Evolutionary conservation across 1,284 basidiomycete genomes (phyloP), one percentile per base, ranked within the genome.

Genomic region (Cutaneotrichosporon cyanovorans): DNA sequence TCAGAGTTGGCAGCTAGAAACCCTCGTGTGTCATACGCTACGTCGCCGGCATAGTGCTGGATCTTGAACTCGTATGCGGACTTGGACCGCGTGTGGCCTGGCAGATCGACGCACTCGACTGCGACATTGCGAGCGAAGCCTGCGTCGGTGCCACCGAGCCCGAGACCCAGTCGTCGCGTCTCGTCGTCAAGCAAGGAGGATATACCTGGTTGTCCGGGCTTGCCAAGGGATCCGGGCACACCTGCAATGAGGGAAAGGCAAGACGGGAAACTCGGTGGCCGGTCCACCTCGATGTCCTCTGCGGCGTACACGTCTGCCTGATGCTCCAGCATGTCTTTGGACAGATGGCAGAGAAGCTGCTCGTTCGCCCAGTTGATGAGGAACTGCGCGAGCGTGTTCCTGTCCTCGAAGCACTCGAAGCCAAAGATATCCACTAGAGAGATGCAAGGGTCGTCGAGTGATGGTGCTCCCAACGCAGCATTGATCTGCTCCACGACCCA

Each of bases 361-460:
- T 54, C 52, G 46, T 54, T 54, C 20, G 52, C 48, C 52, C 52
- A 54, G 46, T 54, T 54, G 52, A 54, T 54, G 18, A 54, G 40
- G 37, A 54, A 54, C 43, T 54, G 52, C 1, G 45, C 48, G 5
- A 54, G 48, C n/a, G 48, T 47, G 37, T 54, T 50, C 16, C 19
- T 39, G 14, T 31, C 41, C 19, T 38, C 37, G 34, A 50, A 54
- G 30, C 48, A 48, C 38, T 54, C 52, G n/a, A 54, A 54, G 5
- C 52, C 52, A 21, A 54, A 54, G 23, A 54, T 54, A 19, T 54
- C 52, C 8, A 54, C 46, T 5, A 54, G 43, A 0, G 52, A 43
- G 33, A 54, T 48, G 30, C 45, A 53, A 16, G 51, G 47, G 9
- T 36, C 25, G 15, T 48, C 34, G 11, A 34, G 16, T 8, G 37